Base-by-base conservation (phyloP, 2,329 filamentous ascomycete species). In the Thelonectria rubi region DNA sequence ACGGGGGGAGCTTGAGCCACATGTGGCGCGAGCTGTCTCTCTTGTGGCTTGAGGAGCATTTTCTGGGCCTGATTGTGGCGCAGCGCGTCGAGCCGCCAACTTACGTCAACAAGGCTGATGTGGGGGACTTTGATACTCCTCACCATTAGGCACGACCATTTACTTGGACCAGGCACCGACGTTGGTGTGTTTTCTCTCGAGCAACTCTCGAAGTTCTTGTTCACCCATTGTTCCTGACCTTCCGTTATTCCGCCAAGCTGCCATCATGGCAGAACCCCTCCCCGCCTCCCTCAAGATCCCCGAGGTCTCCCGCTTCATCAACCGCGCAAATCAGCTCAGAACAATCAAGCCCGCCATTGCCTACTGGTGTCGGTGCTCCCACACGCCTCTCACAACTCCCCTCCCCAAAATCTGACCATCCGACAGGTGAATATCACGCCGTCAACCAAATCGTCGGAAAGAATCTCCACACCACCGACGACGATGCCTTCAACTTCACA, bases 381-480 rank as follows among this genome's bases (percentile, higher is more conserved):
- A 30, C 34, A 51, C 2, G 20, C 34, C 9, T 3, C 14, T 3
- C 30, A 9, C 34, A 11, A 14, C 12, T 34, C n/a, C 14, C 1
- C 20, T 18, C 24, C 43, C 49, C 2, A 50, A 17, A 17, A n/a
- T 5, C 40, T 43, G 5, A 15, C 12, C 10, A 6, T 26, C 7
- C 4, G n/a, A 39, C 26, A 57, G 61, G 39, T 32, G 90, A 96
- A 73, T 97, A 95, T 77, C 95, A 92, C 84, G 92, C 95, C 24
- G 91, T 97, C 48, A 93, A 98, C 72, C 92, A 96, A 74, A 96
- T 99, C 68, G 87, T 99, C 14, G 84, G 86, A 54, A 92, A 90
- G 74, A 85, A 88, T 46, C 86, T 98, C 42, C 94, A 98, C 79
- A 89, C 85, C 62, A 80, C 84, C 68, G 91, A 95, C 75, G 85